Conservation (phyloP, 495 filamentous ascomycete species). For the Astrothelium subdiscretum region DNA sequence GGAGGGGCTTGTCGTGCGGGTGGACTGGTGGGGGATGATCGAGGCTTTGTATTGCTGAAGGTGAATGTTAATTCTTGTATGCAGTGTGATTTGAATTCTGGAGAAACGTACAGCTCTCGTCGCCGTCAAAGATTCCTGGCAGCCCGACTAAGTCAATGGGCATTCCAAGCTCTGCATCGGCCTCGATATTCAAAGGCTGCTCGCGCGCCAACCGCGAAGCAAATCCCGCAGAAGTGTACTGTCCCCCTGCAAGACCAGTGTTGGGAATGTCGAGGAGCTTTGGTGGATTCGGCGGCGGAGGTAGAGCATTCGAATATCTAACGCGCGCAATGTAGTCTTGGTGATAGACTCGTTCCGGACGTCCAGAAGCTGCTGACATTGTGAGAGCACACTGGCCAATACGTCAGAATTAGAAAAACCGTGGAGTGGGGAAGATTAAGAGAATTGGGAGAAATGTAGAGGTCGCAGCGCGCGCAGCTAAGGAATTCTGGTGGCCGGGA, state of each 20-base stretch:
- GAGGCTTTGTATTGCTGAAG: conserved; percentile 78
- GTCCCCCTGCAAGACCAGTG: conserved; percentile 64
- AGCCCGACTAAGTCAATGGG: conserved; percentile 89
- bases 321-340: conserved; percentile 96
- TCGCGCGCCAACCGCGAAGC: conserved; percentile 77
- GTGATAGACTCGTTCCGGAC: conserved; percentile 47
- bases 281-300: conserved; percentile 82
- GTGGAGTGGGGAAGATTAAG: background rate
- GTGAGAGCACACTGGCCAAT: background rate
- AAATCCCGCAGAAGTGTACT: conserved; percentile 80
- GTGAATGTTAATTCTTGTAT: conserved; percentile 2
- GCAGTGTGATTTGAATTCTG: background rate
- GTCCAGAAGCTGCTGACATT: background rate
- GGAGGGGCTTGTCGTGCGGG: conserved; percentile 67
- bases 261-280: conserved; percentile 96
- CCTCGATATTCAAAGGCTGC: conserved; percentile 90
- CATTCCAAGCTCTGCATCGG: conserved; percentile 96
- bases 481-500: background rate
- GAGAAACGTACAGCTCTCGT: conserved; percentile 72
- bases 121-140: conserved; percentile 85
- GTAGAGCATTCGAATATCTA: conserved; percentile 87
- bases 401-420: background rate
- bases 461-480: background rate
- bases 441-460: background rate
- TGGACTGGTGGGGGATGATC: conserved; percentile 58